Base-by-base conservation (phyloP, 2,329 filamentous ascomycete species). In the Fusarium sp. region DNA sequence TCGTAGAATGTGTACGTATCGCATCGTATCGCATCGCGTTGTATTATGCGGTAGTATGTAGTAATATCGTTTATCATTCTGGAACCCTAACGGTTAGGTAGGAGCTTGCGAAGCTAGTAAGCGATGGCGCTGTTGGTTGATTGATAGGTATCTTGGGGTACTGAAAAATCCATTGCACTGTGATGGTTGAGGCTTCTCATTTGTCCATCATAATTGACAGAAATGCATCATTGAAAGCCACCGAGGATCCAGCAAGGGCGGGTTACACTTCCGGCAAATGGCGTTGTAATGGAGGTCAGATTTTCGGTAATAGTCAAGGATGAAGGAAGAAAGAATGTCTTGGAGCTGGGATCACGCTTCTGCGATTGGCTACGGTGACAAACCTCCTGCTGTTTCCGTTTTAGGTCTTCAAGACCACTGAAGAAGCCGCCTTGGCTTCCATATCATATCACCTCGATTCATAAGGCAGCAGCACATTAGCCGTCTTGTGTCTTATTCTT, bases 161-260 rank as follows among this genome's bases (percentile, higher is more conserved):
- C 66, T 72, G 60, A 7, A 40, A 64, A 66, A 63, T 64, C 63
- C 45, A 56, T 63, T 72, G 71, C 73, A 75, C 73, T 75, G 73
- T 75, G 73, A 53, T 20, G 42, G 50, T 46, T 25, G 51, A 12
- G 69, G 14, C 41, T 43, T 55, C 65, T 70, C 59, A 75, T 74
- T 75, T 72, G 72, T 51, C 66, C 59, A 62, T 71, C 66, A 63
- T 21, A 63, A 61, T 49, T 69, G 72, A 72, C 59, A 67, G 66
- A 69, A 61, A 63, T 73, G 70, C 62, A 58, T 56, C 34, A 42
- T 47, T 32, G 42, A 54, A 56, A 61, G 55, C 59, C 57, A 48
- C 41, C 47, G 41, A 65, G 51, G 48, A 51, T 65, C 48, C 62
- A 49, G 18, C 46, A 51, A 65, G 42, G n/a, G 55, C 67, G 55